A percentile compares a stretch with the other conserved stretches of the same genome.
These are phyloP conservation scores for Fusarium sp. DNA, from an alignment of 2,329 filamentous ascomycete genomes.

Conservation along the genomic window DNA sequence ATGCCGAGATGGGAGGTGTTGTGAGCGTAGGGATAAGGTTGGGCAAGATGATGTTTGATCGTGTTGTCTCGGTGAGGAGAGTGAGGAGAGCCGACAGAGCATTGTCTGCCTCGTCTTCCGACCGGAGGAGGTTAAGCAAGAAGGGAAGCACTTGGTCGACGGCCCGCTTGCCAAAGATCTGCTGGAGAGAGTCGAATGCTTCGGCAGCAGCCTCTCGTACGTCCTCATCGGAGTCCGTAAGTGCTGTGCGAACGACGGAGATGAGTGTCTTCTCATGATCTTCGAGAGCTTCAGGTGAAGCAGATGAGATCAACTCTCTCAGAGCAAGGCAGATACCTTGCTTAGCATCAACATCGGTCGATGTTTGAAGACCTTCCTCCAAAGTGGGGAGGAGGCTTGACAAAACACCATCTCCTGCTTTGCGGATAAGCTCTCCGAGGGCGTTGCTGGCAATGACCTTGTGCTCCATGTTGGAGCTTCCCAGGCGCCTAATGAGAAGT, in stretches of 20 bases:
- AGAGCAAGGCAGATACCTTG: constrained; percentile 98
- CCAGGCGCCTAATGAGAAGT: constrained; percentile 91
- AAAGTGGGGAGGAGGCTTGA: constrained; percentile 89
- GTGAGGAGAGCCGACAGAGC: constrained; percentile 93
- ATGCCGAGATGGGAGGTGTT: constrained; percentile 88
- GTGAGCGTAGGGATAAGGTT: constrained; percentile 95
- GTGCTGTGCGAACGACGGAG: constrained; percentile 89
- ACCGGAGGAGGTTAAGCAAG: constrained; percentile 88
- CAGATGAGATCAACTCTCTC: constrained; percentile 90
- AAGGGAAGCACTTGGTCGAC: constrained; percentile 96
- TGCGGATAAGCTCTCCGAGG: constrained; percentile 94
- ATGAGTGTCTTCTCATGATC: constrained; percentile 96
- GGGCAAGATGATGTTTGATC: constrained; percentile 95
- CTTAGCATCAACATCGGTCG: constrained; percentile 91
- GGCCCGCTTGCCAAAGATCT: constrained; percentile 91
- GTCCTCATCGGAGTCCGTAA: constrained; percentile 89
- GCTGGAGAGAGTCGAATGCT: constrained; percentile 94
- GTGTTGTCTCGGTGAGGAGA: constrained; percentile 89
- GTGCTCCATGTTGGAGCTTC: constrained; percentile 97
- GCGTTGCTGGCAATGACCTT: constrained; percentile 99
- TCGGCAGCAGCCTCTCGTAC: constrained; percentile 96
- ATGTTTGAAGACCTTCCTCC: constrained; percentile 88
- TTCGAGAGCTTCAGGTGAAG: constrained; percentile 87
- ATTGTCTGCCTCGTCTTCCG: constrained; percentile 88
- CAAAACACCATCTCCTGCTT: constrained; percentile 93